Evolutionary conservation across 2,329 filamentous ascomycete genomes (phyloP).

Genomic region (Fusarium marasasianum): DNA sequence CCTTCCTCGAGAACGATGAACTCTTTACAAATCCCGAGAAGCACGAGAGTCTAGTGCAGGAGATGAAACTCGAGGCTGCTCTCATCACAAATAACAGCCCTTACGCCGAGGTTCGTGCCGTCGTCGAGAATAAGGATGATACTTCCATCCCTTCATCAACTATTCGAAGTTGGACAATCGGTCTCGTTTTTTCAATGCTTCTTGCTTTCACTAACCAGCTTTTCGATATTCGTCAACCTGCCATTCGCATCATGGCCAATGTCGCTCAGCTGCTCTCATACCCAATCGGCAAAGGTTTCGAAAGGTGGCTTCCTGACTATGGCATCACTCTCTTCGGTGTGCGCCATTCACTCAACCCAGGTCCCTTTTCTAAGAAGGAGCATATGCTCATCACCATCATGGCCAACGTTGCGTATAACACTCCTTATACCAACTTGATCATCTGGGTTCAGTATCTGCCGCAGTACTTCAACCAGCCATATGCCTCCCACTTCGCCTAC

Average conservation of each 20-base stretch:
- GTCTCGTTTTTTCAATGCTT: conserved; percentile 59
- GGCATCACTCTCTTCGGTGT: conserved; percentile 58
- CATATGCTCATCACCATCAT: conserved; percentile 70
- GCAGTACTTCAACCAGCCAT: conserved; percentile 64
- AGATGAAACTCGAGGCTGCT: conserved; percentile 65
- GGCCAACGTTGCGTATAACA: conserved; percentile 66
- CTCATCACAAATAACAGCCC: conserved; percentile 65
- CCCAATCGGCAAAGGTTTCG: conserved; percentile 62
- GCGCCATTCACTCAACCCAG: conserved; percentile 62
- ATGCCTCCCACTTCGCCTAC: conserved; percentile 62
- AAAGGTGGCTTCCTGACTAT: conserved; percentile 60
- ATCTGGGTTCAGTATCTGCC: conserved; percentile 64
- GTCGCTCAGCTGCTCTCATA: conserved; percentile 67
- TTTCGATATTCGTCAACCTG: conserved; percentile 65
- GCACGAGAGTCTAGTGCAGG: conserved; percentile 58
- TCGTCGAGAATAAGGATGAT: conserved; percentile 66
- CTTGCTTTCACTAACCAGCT: conserved; percentile 65
- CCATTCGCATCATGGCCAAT: conserved; percentile 63
- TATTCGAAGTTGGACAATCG: conserved; percentile 64
- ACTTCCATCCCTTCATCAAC: conserved; percentile 60
- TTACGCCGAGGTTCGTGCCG: conserved; percentile 65
- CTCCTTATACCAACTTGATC: conserved; percentile 64
- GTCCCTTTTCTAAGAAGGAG: conserved; percentile 68
- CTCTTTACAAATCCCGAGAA: conserved; percentile 57
- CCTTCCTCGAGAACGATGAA: conserved; percentile 56